These are phyloP conservation scores for Exophiala sp. DNA, from an alignment of 2,329 filamentous ascomycete genomes.

Conservation along the genomic window DNA sequence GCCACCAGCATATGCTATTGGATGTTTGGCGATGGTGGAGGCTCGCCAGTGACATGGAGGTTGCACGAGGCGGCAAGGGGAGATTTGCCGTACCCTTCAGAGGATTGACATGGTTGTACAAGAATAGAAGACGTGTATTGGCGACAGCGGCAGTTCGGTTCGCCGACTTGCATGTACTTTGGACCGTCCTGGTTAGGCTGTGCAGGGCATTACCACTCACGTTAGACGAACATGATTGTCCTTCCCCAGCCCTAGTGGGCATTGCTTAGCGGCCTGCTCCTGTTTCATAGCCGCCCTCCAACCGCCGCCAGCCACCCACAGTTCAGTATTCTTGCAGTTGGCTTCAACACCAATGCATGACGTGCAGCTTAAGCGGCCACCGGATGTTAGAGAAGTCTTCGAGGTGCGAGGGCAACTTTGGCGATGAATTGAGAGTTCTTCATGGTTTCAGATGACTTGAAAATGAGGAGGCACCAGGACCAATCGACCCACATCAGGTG, in stretches of 20 bases:
- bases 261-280: background rate
- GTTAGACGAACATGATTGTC: background rate
- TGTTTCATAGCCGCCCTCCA: conserved; percentile 19
- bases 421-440: background rate
- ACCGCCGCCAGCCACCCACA: conserved; percentile 13
- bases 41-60: conserved; percentile 8
- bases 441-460: background rate
- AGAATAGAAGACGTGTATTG: conserved; percentile 18
- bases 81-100: conserved; percentile 15
- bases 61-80: conserved; percentile 24
- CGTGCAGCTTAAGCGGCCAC: conserved; percentile 11
- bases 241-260: background rate
- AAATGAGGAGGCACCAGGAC: background rate
- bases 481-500: background rate
- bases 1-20: conserved; percentile 12
- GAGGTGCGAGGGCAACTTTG: background rate
- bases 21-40: conserved; percentile 11
- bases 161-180: background rate
- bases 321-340: background rate
- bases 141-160: conserved; percentile 9
- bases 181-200: conserved; percentile 6
- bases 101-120: conserved; percentile 9
- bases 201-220: background rate
- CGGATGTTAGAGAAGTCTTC: conserved; percentile 3
- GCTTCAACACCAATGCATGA: conserved; percentile 9